Base-by-base conservation (phyloP, 371 early-diverging fungal species). In the Choanephora cucurbitarum region DNA sequence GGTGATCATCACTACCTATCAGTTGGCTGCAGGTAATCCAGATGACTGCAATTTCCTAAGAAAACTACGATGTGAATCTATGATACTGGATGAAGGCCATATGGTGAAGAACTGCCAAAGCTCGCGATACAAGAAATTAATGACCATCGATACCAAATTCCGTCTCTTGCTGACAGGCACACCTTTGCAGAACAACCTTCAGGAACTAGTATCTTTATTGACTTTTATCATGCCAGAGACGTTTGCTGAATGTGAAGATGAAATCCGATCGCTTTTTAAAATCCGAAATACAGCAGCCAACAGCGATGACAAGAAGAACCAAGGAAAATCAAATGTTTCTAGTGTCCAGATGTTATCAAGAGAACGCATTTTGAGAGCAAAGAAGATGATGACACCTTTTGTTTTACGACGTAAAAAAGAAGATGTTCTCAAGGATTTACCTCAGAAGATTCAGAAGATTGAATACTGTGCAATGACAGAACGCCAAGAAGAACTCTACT, bases 11-110 rank as follows among this genome's bases (percentile, higher is more conserved):
- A 91, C 92, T 0, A 88, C 87, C 3, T 93, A 95, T 64, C 86
- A 81, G 22, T 59, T 91, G n/a, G 92, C 93, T 0, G 81, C 92
- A 0, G 83, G 89, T 14, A 66, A 71, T 45, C 80, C 79, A 52
- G 83, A 89, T 5, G 95, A 94, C 58, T 79, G 93, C n/a, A 61
- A 60, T 33, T 93, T 93, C 58, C 69, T 96, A 37, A 82, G 75
- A 52, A 67, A 69, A 28, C 63, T 86, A 24, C 57, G 55, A 11
- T 77, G 72, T 34, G 48, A 78, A 48, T 78, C 87, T 5, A 71
- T 97, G 61, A 89, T 98, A 33, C 65, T 98, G 37, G 99, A 98
- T 69, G 99, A 98, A 73, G 99, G 97, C 0, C 99, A 95, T 58
- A 91, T 94, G 92, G 81, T 95, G 54, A 94, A 91, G 73, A 90